These are phyloP conservation scores for Saposhnikovia divaricata DNA, from an alignment of 129 eudicot genomes.

Conservation along the genomic window DNA sequence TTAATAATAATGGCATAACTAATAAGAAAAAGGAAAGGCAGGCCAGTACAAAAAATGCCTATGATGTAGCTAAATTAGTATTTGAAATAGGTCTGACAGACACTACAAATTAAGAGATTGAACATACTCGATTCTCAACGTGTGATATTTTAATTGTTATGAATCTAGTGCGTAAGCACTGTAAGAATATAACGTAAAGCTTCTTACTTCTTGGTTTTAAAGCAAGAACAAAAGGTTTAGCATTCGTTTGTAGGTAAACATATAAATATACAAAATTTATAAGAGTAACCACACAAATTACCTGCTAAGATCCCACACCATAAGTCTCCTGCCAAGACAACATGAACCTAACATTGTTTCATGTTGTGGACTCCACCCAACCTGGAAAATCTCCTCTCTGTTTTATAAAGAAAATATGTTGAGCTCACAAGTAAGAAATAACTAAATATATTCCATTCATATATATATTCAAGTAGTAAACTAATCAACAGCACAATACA, in stretches of 20 bases:
- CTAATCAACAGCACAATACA: neutral
- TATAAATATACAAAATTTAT: neutral
- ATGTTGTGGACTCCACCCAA: slow-evolving; percentile 59
- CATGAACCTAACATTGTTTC: slow-evolving; percentile 63
- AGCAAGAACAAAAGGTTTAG: neutral
- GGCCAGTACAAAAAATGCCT: neutral
- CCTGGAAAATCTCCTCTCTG: slow-evolving; percentile 68
- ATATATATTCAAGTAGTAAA: neutral
- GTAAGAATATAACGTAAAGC: neutral
- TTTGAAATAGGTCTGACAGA: too few species aligned
- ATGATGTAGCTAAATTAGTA: neutral
- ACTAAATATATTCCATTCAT: neutral
- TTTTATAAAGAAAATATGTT: neutral
- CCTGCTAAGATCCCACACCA: slow-evolving; percentile 80
- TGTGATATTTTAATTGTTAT: neutral
- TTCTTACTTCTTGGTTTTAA: neutral
- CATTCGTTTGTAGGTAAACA: neutral
- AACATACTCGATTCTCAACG: neutral
- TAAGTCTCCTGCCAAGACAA: slow-evolving; percentile 59
- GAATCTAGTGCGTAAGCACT: neutral
- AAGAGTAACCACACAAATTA: neutral
- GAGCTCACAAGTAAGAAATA: neutral
- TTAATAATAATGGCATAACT: neutral
- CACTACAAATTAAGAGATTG: neutral
- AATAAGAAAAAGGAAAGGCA: neutral